Conservation (phyloP, 345 rosid species). For the Citrus hindsii region DNA sequence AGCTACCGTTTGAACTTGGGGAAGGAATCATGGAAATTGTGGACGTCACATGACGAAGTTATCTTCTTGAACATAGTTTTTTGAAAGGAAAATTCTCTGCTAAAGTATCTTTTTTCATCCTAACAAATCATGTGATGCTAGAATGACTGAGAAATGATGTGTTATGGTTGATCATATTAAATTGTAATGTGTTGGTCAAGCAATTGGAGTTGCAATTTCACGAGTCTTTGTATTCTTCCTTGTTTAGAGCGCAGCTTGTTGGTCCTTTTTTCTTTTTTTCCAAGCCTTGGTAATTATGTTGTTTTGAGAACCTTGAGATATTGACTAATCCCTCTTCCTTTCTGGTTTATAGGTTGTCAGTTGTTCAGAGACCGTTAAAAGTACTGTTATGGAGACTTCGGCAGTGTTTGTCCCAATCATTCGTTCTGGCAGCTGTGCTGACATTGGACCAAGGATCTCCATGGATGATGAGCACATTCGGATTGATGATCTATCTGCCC, state of each 20-base stretch:
- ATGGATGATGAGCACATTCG: constrained; percentile 88
- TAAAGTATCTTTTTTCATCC: neutral
- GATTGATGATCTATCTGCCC: constrained; percentile 72
- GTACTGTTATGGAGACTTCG: constrained; percentile 31
- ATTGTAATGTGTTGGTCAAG: neutral
- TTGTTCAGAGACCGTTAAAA: constrained; percentile 28
- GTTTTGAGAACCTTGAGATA: neutral
- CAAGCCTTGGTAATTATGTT: neutral
- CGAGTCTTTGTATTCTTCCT: neutral
- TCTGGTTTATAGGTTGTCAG: constrained; percentile 31
- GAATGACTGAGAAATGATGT: neutral
- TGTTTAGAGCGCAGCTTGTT: neutral
- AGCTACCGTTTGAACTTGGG: neutral
- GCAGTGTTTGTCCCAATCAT: constrained; percentile 47
- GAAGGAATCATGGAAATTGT: neutral
- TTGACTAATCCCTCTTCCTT: constrained; percentile 15
- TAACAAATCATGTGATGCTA: neutral
- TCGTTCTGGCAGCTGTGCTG: constrained; percentile 76
- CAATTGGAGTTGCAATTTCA: neutral
- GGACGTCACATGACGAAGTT: neutral
- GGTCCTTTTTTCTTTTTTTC: neutral
- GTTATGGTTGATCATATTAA: neutral
- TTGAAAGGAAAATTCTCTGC: neutral
- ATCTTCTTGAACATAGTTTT: neutral
- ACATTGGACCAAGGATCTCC: constrained; percentile 56